Evolutionary conservation across 768 basidiomycete genomes (phyloP).

Genomic region (Mycena vitilis): DNA sequence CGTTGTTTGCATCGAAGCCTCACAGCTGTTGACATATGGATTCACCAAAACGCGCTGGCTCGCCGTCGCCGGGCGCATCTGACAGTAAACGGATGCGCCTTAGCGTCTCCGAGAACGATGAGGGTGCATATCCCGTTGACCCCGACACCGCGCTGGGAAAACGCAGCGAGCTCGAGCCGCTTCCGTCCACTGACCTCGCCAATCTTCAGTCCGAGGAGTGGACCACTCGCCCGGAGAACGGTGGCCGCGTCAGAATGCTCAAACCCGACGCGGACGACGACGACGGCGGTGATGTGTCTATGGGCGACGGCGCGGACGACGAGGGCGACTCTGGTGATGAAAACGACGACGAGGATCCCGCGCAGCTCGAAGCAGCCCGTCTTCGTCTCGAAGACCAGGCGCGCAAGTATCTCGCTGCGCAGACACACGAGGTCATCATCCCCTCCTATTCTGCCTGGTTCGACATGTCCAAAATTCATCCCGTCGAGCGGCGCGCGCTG

Average conservation of each 20-base stretch:
- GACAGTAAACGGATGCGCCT: constrained; percentile 71
- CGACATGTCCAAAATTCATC: constrained; percentile 92
- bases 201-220: constrained; percentile 69
- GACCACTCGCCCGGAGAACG: constrained; percentile 55
- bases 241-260: constrained; percentile 55
- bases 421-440: constrained; percentile 96
- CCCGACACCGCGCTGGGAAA: constrained; percentile 85
- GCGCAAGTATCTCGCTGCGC: constrained; percentile 94
- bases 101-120: constrained; percentile 63
- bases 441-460: constrained; percentile 99
- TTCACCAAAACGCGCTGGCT: constrained; percentile 74
- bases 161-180: constrained; percentile 88
- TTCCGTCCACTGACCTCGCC: constrained; percentile 80
- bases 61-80: constrained; percentile 61
- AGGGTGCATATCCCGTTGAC: constrained; percentile 82
- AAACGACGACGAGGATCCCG: constrained; percentile 87
- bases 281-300: constrained; percentile 80
- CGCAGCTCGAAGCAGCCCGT: constrained; percentile 84
- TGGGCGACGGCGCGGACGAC: constrained; percentile 83
- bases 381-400: constrained; percentile 86
- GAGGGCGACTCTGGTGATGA: constrained; percentile 84
- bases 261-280: constrained; percentile 70
- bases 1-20: constrained; percentile 3
- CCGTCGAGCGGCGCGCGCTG: constrained; percentile 90
- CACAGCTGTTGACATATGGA: constrained; percentile 53